Conservation (phyloP, 768 basidiomycete genomes). For the Suillus variegatus region DNA sequence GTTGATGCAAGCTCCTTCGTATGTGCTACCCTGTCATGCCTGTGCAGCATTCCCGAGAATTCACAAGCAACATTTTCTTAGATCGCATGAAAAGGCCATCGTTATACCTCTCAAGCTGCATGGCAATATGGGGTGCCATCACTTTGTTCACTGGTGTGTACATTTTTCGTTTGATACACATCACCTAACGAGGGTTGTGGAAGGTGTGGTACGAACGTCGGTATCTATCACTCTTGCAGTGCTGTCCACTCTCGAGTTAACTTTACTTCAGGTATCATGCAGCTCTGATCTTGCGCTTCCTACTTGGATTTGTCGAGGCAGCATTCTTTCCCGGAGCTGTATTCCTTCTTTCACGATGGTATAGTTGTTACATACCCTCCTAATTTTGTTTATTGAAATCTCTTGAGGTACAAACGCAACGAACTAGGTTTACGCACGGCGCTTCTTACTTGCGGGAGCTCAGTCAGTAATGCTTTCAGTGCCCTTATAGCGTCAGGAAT, state of each 20-base stretch:
- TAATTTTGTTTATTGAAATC: neutral
- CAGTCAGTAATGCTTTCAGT: slow-evolving; percentile 82
- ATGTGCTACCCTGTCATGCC: slow-evolving; percentile 24
- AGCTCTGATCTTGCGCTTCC: slow-evolving; percentile 70
- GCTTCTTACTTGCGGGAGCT: slow-evolving; percentile 65
- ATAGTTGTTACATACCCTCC: neutral
- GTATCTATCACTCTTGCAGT: neutral
- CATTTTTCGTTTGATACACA: slow-evolving; percentile 5
- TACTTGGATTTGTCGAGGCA: slow-evolving; percentile 72
- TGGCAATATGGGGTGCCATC: slow-evolving; percentile 72
- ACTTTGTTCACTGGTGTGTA: slow-evolving; percentile 50
- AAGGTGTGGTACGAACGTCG: slow-evolving; percentile 39
- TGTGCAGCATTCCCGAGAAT: neutral
- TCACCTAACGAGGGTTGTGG: slow-evolving; percentile 1
- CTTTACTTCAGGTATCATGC: slow-evolving; percentile 49
- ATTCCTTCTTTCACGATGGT: slow-evolving; percentile 70
- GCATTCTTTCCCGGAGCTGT: slow-evolving; percentile 70
- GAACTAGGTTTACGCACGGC: slow-evolving; percentile 72
- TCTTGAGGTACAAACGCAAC: slow-evolving; percentile 51
- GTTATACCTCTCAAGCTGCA: slow-evolving; percentile 60
- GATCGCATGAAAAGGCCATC: slow-evolving; percentile 67
- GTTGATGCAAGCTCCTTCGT: slow-evolving; percentile 76
- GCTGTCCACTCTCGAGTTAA: slow-evolving; percentile 11
- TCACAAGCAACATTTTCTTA: slow-evolving; percentile 64
- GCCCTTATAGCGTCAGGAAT: slow-evolving; percentile 78